These are phyloP conservation scores for Cercis canadensis DNA, from an alignment of 306 rosid genomes.

Conservation along the genomic window DNA sequence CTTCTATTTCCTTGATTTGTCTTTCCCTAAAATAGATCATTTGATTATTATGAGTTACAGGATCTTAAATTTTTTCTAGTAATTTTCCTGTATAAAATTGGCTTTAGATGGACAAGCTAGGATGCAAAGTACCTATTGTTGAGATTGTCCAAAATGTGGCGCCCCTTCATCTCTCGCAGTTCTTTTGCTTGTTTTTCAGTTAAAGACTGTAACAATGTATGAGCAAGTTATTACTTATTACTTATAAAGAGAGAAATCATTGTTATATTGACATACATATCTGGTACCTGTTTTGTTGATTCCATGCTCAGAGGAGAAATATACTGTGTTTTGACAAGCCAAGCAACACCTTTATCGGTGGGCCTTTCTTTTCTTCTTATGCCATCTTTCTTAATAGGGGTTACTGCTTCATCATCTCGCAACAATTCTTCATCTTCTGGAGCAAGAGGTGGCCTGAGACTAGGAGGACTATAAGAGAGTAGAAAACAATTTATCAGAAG, in stretches of 20 bases:
- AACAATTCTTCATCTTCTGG: constrained; percentile 93
- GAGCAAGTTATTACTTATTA: constrained; percentile 20
- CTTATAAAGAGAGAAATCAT: constrained; percentile 30
- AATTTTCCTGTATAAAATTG: constrained; percentile 4
- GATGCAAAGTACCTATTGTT: constrained; percentile 65
- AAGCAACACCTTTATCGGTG: constrained; percentile 98
- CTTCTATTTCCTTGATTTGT: constrained; percentile 93
- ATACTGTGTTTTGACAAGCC: constrained; percentile 99
- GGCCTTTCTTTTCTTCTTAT: constrained; percentile 92
- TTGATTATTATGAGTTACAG: constrained; percentile 22
- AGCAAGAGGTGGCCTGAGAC: constrained; percentile 70
- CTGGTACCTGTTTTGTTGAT: constrained; percentile 82
- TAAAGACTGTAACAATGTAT: constrained; percentile 67
- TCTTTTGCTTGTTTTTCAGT: constrained; percentile 99
- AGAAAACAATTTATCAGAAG: constrained; percentile 41
- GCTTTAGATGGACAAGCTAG: constrained; percentile 21
- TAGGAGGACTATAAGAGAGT: constrained; percentile 71
- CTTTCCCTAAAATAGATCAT: constrained; percentile 69
- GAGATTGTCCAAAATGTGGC: constrained; percentile 68
- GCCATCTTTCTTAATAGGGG: constrained; percentile 89
- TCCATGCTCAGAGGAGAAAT: constrained; percentile 96
- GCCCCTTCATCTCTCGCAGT: constrained; percentile 85
- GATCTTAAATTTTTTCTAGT: constrained; percentile 6
- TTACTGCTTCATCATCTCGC: constrained; percentile 78
- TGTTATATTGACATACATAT: constrained; percentile 17